These are phyloP conservation scores for Pulveroboletus sp. DNA, from an alignment of 1,284 basidiomycete species.

Conservation along the genomic window DNA sequence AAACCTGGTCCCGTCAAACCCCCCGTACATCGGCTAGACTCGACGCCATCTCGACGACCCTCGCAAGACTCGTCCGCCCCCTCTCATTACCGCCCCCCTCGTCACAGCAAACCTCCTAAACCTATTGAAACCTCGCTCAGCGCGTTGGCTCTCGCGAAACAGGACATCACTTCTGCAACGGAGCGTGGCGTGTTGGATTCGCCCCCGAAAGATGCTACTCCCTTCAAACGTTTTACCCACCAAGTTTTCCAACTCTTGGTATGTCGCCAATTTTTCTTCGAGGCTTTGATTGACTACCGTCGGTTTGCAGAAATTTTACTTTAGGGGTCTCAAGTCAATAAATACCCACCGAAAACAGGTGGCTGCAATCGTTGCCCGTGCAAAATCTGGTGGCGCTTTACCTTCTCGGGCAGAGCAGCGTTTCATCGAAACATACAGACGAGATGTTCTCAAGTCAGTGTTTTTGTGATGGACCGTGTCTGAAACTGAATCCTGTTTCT, in stretches of 20 bases:
- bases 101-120: slow-evolving; percentile 27
- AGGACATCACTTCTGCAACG: slow-evolving; percentile 65
- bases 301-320: slow-evolving; percentile 71
- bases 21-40: slow-evolving; percentile 24
- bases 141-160: slow-evolving; percentile 51
- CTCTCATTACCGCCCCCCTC: slow-evolving; percentile 32
- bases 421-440: slow-evolving; percentile 62
- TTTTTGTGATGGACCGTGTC: neutral
- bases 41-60: slow-evolving; percentile 13
- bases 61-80: slow-evolving; percentile 10
- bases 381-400: slow-evolving; percentile 54
- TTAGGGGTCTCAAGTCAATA: slow-evolving; percentile 68
- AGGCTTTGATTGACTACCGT: neutral
- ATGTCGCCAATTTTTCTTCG: slow-evolving; percentile 27
- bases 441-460: slow-evolving; percentile 66
- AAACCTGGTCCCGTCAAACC: slow-evolving; percentile 66
- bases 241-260: slow-evolving; percentile 72
- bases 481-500: neutral
- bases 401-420: slow-evolving; percentile 65
- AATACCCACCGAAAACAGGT: slow-evolving; percentile 58
- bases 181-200: slow-evolving; percentile 67
- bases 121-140: slow-evolving; percentile 28
- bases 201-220: slow-evolving; percentile 59
- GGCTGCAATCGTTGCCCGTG: slow-evolving; percentile 53
- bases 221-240: slow-evolving; percentile 58